Conservation (phyloP, 2,329 filamentous ascomycete species). For the Apiospora phragmitis region DNA sequence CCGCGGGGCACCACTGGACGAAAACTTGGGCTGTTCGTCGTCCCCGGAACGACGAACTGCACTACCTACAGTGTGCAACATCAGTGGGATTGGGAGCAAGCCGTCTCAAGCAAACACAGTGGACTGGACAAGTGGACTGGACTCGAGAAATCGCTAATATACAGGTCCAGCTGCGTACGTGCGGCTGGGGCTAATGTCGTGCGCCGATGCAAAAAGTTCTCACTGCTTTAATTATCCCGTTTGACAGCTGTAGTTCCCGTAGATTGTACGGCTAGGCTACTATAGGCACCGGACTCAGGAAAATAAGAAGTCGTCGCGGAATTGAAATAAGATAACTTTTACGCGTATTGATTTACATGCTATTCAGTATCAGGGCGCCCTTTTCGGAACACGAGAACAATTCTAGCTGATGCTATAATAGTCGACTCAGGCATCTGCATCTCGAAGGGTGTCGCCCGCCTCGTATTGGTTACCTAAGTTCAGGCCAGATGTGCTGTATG, state of each 20-base stretch:
- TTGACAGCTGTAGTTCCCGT: background rate
- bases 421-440: background rate
- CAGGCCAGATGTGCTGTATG: background rate
- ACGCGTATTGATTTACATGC: background rate
- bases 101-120: background rate
- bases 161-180: background rate
- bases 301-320: no score
- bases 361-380: background rate
- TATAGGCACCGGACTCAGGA: background rate
- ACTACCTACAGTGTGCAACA: background rate
- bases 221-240: background rate
- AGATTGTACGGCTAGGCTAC: background rate
- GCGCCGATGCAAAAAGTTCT: background rate
- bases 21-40: background rate
- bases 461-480: slow-evolving; percentile 1
- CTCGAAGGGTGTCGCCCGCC: background rate
- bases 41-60: background rate
- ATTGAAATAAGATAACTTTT: background rate
- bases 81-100: background rate
- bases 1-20: background rate
- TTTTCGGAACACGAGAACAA: background rate
- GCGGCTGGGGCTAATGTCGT: background rate
- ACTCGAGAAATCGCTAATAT: background rate
- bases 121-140: background rate
- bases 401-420: background rate